These are phyloP conservation scores for Ananas comosus DNA, from an alignment of 176 grass and related monocot genomes.

Conservation along the genomic window DNA sequence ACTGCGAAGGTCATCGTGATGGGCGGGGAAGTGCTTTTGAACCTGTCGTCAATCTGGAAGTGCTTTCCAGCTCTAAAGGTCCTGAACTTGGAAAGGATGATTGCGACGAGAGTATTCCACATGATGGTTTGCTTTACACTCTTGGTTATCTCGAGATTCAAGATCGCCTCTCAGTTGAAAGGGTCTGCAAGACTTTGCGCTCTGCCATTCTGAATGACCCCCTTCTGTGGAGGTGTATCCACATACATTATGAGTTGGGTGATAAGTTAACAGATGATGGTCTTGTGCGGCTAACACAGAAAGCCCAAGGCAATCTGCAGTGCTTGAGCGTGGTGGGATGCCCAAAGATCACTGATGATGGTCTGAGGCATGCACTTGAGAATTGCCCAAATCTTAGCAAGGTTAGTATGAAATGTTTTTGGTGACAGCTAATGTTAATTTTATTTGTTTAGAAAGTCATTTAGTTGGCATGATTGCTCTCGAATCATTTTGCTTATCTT, in stretches of 20 bases:
- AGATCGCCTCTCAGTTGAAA: conserved; percentile 53
- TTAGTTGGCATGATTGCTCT: no score
- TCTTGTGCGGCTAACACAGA: conserved; percentile 40
- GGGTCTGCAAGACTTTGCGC: conserved; percentile 55
- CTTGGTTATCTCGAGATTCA: conserved; percentile 49
- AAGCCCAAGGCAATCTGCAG: conserved; percentile 37
- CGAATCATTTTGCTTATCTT: no score
- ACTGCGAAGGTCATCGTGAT: conserved; percentile 6
- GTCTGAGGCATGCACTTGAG: conserved; percentile 56
- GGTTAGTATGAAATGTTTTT: conserved; percentile 49
- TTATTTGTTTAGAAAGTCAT: background rate
- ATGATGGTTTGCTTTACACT: conserved; percentile 36
- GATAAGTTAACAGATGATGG: conserved; percentile 52
- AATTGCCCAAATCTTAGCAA: conserved; percentile 47
- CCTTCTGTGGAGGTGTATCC: conserved; percentile 53
- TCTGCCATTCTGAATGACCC: conserved; percentile 31
- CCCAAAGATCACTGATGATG: conserved; percentile 64
- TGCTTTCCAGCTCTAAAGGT: conserved; percentile 9
- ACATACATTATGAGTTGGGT: conserved; percentile 34
- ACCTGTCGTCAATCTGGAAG: conserved; percentile 4
- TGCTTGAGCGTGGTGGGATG: conserved; percentile 44
- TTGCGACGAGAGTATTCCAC: conserved; percentile 24
- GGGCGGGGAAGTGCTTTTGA: background rate
- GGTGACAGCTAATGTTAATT: conserved; percentile 2
- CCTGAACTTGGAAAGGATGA: conserved; percentile 15